phyloP scores from a whole-genome alignment of 2,329 filamentous ascomycete genomes.

The Beauveria medogensis region DNA sequence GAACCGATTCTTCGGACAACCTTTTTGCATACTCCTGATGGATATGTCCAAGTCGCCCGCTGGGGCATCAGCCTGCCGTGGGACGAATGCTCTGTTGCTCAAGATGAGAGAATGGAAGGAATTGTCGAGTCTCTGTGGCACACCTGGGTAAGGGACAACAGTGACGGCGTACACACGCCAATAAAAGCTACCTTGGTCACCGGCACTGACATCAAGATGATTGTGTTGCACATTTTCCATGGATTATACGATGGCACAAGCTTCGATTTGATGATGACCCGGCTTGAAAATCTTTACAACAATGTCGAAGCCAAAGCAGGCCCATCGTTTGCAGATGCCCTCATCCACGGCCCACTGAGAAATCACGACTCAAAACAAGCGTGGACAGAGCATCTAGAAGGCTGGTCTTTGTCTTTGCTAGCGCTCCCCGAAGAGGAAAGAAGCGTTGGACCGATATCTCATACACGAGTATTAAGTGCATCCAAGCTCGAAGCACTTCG shows the following conservation, averaged over 20 bases:
- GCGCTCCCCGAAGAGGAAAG: neutral
- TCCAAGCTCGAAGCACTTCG: slow-evolving; percentile 2
- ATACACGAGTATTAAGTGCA: slow-evolving; percentile 1
- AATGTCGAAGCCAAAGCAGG: slow-evolving; percentile 21
- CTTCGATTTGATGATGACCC: slow-evolving; percentile 56
- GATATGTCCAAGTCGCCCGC: slow-evolving; percentile 65
- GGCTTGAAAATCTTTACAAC: slow-evolving; percentile 32
- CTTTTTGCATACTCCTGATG: slow-evolving; percentile 67
- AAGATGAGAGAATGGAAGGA: slow-evolving; percentile 23
- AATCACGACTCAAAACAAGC: slow-evolving; percentile 44
- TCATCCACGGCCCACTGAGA: slow-evolving; percentile 62
- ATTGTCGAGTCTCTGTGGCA: slow-evolving; percentile 29
- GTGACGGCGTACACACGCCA: slow-evolving; percentile 39
- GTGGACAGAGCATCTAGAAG: slow-evolving; percentile 54
- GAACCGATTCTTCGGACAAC: slow-evolving; percentile 62
- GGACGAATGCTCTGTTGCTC: slow-evolving; percentile 26
- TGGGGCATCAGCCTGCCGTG: slow-evolving; percentile 35
- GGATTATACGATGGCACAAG: slow-evolving; percentile 81
- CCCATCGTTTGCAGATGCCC: slow-evolving; percentile 56
- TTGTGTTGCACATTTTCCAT: slow-evolving; percentile 72
- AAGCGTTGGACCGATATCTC: neutral
- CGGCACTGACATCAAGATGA: slow-evolving; percentile 19
- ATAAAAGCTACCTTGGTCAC: slow-evolving; percentile 40
- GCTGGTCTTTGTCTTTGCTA: slow-evolving; percentile 18
- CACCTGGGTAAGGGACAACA: slow-evolving; percentile 48